Evolutionary conservation across 1,284 basidiomycete species (phyloP), one percentile per base, ranked within the genome.

Genomic region (Ganoderma meredithae): DNA sequence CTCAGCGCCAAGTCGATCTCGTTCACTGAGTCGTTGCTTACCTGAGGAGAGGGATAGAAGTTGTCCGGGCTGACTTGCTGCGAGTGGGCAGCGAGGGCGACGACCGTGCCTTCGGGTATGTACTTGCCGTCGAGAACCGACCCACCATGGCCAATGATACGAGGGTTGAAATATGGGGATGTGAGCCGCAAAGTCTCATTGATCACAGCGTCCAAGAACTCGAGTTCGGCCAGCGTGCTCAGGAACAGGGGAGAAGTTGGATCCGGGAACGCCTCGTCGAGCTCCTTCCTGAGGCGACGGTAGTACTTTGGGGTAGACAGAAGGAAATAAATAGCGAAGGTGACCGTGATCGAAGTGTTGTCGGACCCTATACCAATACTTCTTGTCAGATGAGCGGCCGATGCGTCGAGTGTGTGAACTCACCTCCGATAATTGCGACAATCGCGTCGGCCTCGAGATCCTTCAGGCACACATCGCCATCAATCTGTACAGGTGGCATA

Each of bases 101-200:
- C 75, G 41, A 74, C 71, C 10, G 77, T 77, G 36, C 70, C 71
- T 8, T 65, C 72, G 1, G 79, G 79, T 25, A 80, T 73, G 66
- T 65, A 74, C 6, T 33, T 43, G 22, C 70, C 72, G 31, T 73
- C 73, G 13, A 77, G n/a, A 8, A 60, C 31, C 7, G 59, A 59
- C n/a, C 76, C 76, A 9, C 69, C 72, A 0, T 19, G 13, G 15
- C 76, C 75, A 0, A 73, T 72, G 41, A 73, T 70, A 22, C 77
- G 74, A 10, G 75, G 74, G 27, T 76, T 65, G 62, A 72, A 74
- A 61, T 70, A 74, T 1, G 78, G 74, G 7, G 75, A 71, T 39
- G 67, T 70, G 12, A 78, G 66, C 3, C 76, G 71, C 7, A 76
- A 67, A 9, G 72, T 56, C 60, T 79, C 77, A 44, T 74, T 67